Evolutionary conservation across 192 early-diverging fungal species (phyloP).

Genomic region (Backusella tuberculispora): DNA sequence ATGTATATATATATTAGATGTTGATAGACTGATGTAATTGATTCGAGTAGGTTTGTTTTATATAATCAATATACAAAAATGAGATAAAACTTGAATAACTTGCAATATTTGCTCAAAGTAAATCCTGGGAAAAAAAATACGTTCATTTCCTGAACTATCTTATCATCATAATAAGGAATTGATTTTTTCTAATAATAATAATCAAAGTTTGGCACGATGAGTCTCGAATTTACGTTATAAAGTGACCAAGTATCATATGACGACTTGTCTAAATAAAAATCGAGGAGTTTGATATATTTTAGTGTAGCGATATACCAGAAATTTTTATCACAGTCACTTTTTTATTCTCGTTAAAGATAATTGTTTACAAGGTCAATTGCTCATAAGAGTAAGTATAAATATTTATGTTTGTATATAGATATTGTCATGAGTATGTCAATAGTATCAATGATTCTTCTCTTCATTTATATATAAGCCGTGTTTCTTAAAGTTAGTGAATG

Average conservation of each 20-base stretch:
- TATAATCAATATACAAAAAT: background rate
- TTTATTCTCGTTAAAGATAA: no score
- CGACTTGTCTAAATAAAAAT: background rate
- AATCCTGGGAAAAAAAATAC: background rate
- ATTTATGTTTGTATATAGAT: no score
- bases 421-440: no score
- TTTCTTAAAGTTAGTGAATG: no score
- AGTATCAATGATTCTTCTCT: no score
- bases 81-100: background rate
- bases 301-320: background rate
- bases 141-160: background rate
- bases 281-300: background rate
- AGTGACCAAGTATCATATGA: slow-evolving; percentile 8
- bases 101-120: background rate
- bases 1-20: no score
- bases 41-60: background rate
- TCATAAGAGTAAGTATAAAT: no score
- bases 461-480: no score
- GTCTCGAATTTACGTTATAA: slow-evolving; percentile 3
- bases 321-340: slow-evolving; percentile 12
- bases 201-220: background rate
- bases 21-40: background rate
- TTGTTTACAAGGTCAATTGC: no score
- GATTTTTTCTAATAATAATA: background rate
- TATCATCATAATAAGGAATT: background rate